Evolutionary conservation across 208 protist species (phyloP).

Genomic region (Trypanosoma caninum): DNA sequence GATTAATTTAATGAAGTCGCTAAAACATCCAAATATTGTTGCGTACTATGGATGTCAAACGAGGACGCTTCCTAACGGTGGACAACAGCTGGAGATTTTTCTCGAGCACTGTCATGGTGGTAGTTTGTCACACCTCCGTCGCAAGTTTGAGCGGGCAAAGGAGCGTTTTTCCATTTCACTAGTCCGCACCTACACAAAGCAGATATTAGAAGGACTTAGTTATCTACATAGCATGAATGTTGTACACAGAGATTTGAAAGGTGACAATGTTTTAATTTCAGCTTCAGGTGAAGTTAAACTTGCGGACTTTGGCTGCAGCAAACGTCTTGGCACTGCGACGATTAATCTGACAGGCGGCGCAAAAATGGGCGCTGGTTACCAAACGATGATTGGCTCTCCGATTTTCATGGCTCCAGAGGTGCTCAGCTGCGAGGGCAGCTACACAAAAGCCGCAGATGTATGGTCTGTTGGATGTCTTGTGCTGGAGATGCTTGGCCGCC

Average conservation of each 20-base stretch:
- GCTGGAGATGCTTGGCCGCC: constrained; percentile 80
- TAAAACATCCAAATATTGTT: constrained; percentile 88
- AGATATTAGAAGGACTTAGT: constrained; percentile 82
- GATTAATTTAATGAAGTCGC: constrained; percentile 83
- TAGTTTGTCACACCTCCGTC: constrained; percentile 51
- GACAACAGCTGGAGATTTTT: constrained; percentile 85
- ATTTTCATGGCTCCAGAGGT: constrained; percentile 92
- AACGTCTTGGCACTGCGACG: constrained; percentile 59
- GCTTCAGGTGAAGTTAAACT: constrained; percentile 89
- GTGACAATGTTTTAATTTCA: constrained; percentile 90
- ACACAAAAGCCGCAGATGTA: constrained; percentile 75
- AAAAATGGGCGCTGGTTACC: constrained; percentile 30
- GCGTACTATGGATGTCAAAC: constrained; percentile 89
- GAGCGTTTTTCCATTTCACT: constrained; percentile 69
- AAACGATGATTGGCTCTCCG: constrained; percentile 82
- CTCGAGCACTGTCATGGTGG: constrained; percentile 87
- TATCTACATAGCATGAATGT: constrained; percentile 85
- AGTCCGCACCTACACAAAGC: constrained; percentile 78
- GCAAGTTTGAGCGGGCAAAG: constrained; percentile 67
- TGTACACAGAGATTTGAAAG: constrained; percentile 90
- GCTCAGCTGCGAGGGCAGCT: constrained; percentile 53
- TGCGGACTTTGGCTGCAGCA: constrained; percentile 94
- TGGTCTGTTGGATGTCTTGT: constrained; percentile 89
- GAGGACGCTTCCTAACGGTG: constrained; percentile 32
- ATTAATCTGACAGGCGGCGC: constrained; percentile 15